These are phyloP conservation scores for Furcasterigmium furcatum DNA, from an alignment of 2,329 filamentous ascomycete genomes.

Conservation along the genomic window DNA sequence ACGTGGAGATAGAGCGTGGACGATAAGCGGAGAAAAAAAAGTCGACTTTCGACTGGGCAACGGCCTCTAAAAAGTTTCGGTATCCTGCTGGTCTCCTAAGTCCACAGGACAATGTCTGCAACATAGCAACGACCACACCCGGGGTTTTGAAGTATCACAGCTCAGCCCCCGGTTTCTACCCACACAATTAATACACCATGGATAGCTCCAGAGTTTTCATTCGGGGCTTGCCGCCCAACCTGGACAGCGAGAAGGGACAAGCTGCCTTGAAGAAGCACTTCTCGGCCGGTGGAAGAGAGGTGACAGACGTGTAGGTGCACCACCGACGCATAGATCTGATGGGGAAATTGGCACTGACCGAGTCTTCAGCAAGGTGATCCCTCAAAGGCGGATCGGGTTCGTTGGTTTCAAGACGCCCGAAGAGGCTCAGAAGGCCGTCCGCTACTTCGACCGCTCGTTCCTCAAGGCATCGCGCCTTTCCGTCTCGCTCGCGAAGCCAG, in stretches of 20 bases:
- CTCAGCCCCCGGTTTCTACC: conserved; percentile 4
- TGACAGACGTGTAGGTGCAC: conserved; percentile 67
- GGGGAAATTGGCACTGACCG: background rate
- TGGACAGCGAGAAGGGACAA: conserved; percentile 55
- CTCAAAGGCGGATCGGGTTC: conserved; percentile 89
- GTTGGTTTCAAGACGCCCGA: conserved; percentile 85
- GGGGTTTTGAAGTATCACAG: background rate
- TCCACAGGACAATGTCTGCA: background rate
- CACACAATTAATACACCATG: conserved; percentile 27
- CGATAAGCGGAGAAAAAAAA: conserved; percentile 4
- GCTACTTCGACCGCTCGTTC: conserved; percentile 93
- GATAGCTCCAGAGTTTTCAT: conserved; percentile 72
- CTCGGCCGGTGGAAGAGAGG: conserved; percentile 62
- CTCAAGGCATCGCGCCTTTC: conserved; percentile 93
- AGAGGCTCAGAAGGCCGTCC: conserved; percentile 78
- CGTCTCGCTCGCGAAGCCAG: conserved; percentile 80
- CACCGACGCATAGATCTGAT: background rate
- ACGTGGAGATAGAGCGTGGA: background rate
- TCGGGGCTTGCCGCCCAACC: conserved; percentile 79
- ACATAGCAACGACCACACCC: background rate
- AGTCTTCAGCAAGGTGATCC: conserved; percentile 66
- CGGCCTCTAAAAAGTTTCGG: background rate
- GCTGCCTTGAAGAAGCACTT: conserved; percentile 89
- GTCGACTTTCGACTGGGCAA: background rate
- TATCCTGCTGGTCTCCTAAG: background rate